These are phyloP conservation scores for Eucalyptus fibrosa DNA, from an alignment of 345 rosid genomes.

Conservation along the genomic window DNA sequence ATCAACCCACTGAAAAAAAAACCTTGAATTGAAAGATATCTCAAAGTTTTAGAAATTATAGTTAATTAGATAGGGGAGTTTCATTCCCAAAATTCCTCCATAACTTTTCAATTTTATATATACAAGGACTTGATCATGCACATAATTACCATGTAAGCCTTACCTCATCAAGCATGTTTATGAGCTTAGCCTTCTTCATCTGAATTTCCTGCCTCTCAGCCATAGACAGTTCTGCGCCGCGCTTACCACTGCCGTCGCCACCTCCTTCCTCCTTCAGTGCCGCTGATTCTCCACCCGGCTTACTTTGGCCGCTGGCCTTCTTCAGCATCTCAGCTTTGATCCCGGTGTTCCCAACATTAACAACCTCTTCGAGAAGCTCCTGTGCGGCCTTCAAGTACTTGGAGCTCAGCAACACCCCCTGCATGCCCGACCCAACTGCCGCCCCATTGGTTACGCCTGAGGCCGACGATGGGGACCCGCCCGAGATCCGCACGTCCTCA, in stretches of 20 bases:
- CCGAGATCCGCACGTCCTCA: conserved; percentile 28
- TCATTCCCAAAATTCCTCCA: not conserved
- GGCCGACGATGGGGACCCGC: conserved; percentile 53
- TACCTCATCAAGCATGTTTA: conserved; percentile 93
- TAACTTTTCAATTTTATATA: not conserved
- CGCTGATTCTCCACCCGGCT: conserved; percentile 44
- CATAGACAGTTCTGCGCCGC: conserved; percentile 45
- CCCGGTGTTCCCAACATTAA: conserved; percentile 43
- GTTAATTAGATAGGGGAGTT: not conserved
- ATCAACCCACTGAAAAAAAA: not conserved
- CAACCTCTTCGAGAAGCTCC: conserved; percentile 92
- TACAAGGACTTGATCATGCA: not conserved
- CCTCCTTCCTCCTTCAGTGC: conserved; percentile 15
- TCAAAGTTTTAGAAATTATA: not conserved
- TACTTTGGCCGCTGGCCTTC: conserved; percentile 23
- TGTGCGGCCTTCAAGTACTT: conserved; percentile 93
- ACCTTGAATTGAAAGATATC: not conserved
- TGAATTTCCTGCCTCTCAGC: conserved; percentile 97
- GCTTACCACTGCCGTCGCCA: conserved; percentile 24
- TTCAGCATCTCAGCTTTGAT: conserved; percentile 22
- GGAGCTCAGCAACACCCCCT: conserved; percentile 61
- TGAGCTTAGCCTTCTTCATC: conserved; percentile 93
- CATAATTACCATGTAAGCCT: not conserved
- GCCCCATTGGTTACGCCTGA: conserved; percentile 59
- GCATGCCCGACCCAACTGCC: conserved; percentile 38